Percentiles rank a stretch among this genome's conserved stretches.
Conservation (phyloP, 331 rosid genomes). For the Malus hybrid region DNA sequence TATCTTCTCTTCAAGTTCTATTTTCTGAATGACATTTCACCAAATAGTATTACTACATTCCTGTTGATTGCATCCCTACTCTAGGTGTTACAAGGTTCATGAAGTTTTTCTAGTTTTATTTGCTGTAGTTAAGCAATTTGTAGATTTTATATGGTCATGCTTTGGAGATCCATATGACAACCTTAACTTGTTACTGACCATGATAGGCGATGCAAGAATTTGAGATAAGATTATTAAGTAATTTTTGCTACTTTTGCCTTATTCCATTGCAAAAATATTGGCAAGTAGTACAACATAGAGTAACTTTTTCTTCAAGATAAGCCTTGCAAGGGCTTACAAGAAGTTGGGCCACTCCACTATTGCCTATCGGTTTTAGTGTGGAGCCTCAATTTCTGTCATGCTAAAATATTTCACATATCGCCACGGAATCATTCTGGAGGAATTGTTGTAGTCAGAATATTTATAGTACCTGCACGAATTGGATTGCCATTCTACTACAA, state of each 20-base stretch:
- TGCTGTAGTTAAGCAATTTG: not conserved
- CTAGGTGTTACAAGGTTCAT: not conserved
- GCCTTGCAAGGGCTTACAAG: not conserved
- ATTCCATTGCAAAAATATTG: not conserved
- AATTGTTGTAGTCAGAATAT: no score
- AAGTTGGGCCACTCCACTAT: no score
- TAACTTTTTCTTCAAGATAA: not conserved
- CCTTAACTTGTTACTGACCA: not conserved
- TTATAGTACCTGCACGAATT: no score
- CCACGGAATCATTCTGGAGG: no score
- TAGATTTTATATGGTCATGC: not conserved
- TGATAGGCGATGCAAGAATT: not conserved
- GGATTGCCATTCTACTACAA: no score
- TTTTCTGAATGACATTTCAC: not conserved
- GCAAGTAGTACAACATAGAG: not conserved
- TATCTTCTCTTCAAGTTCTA: slow-evolving; percentile 9
- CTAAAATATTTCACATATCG: no score
- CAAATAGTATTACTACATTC: not conserved
- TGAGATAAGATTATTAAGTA: not conserved
- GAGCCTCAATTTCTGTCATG: no score
- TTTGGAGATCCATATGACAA: not conserved
- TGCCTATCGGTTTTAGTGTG: no score
- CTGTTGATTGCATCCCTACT: not conserved
- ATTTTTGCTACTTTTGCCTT: not conserved
- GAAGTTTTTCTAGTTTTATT: not conserved